A percentile compares a stretch with the other conserved stretches of the same genome.
Evolutionary conservation across 2,329 filamentous ascomycete genomes (phyloP).

Genomic region (Arthrobotrys conoides): DNA sequence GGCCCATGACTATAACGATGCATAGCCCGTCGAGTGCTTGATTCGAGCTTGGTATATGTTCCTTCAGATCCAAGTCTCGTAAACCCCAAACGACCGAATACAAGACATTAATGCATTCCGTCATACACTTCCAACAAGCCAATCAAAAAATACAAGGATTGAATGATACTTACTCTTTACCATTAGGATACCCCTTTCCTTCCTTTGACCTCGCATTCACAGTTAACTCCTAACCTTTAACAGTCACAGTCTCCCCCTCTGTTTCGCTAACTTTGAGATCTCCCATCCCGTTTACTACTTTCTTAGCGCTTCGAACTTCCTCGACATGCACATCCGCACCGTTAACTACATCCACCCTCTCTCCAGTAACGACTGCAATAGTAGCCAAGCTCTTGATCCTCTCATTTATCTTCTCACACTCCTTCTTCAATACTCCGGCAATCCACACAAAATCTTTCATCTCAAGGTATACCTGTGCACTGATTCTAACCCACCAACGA

Average conservation of each 20-base stretch:
- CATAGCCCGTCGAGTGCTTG: background rate
- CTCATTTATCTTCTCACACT: conserved; percentile 65
- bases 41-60: background rate
- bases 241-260: conserved; percentile 5
- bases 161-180: conserved; percentile 7
- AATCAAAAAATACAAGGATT: background rate
- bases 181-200: background rate
- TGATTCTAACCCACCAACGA: conserved; percentile 79
- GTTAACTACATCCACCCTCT: background rate
- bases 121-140: background rate
- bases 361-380: conserved; percentile 54
- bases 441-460: conserved; percentile 82
- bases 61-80: background rate
- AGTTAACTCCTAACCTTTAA: conserved; percentile 15
- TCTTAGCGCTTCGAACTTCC: conserved; percentile 64
- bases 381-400: conserved; percentile 73
- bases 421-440: conserved; percentile 70
- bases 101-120: background rate
- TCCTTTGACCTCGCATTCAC: background rate
- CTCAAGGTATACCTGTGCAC: conserved; percentile 88
- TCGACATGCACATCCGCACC: conserved; percentile 70
- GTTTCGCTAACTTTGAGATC: conserved; percentile 45
- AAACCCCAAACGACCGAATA: background rate
- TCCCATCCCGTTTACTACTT: conserved; percentile 18
- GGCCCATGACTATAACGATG: background rate